Evolutionary conservation across 2,329 filamentous ascomycete species (phyloP).

Genomic region (Periconia sp.): DNA sequence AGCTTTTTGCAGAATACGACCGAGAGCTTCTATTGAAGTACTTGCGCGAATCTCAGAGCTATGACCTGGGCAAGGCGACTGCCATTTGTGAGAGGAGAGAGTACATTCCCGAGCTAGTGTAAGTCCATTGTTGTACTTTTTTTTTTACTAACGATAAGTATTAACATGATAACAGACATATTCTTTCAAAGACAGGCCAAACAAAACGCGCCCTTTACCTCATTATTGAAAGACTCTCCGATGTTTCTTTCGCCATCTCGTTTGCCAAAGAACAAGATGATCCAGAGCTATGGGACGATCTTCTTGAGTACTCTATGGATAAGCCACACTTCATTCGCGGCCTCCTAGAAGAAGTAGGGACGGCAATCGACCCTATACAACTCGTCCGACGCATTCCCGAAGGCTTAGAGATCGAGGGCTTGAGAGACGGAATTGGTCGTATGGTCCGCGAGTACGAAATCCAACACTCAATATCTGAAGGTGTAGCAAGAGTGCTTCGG

Average conservation of each 20-base stretch:
- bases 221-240: constrained; percentile 89
- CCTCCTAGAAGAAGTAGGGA: constrained; percentile 90
- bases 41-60: constrained; percentile 79
- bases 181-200: constrained; percentile 93
- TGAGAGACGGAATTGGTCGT: constrained; percentile 82
- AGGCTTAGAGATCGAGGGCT: constrained; percentile 86
- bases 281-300: constrained; percentile 89
- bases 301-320: constrained; percentile 96
- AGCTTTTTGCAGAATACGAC: constrained; percentile 84
- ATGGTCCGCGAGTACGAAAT: constrained; percentile 97
- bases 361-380: constrained; percentile 87
- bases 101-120: constrained; percentile 89
- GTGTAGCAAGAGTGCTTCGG: constrained; percentile 81
- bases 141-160: not conserved
- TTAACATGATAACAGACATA: constrained; percentile 54
- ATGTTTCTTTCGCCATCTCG: constrained; percentile 88
- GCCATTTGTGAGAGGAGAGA: constrained; percentile 76
- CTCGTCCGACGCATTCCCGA: constrained; percentile 89
- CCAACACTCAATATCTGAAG: constrained; percentile 87
- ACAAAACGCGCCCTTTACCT: constrained; percentile 88
- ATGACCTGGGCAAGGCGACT: constrained; percentile 80
- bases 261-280: constrained; percentile 95
- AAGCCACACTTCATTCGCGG: constrained; percentile 93
- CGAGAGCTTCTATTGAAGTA: constrained; percentile 82
- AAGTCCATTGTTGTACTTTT: constrained; percentile 15